A percentile compares a stretch with the other conserved stretches of the same genome.
These are phyloP conservation scores for Saturnispora mendoncae DNA, from an alignment of 805 yeast species.

Conservation along the genomic window DNA sequence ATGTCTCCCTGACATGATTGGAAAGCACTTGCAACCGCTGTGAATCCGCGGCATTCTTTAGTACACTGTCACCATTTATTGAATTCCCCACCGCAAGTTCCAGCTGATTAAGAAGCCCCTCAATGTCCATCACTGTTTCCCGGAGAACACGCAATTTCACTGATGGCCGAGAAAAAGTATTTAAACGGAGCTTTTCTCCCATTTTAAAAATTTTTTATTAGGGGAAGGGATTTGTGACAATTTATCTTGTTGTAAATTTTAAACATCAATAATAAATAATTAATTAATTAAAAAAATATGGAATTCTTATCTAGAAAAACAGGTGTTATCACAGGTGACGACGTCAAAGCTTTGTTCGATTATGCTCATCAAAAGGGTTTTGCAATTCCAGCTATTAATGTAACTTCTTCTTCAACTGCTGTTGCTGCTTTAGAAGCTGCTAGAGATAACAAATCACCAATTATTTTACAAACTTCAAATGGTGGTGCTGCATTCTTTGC, in stretches of 20 bases:
- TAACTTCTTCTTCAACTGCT: constrained; percentile 94
- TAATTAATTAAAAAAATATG: too few relatives aligned
- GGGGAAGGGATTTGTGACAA: too few relatives aligned
- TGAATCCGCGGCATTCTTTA: constrained; percentile 4
- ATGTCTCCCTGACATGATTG: background rate
- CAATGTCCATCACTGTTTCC: background rate
- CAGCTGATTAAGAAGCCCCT: background rate
- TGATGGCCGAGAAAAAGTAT: too few relatives aligned
- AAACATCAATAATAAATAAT: too few relatives aligned
- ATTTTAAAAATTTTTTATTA: too few relatives aligned
- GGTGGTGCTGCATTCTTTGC: constrained; percentile 99
- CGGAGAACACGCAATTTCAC: constrained; percentile 5
- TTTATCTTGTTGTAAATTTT: too few relatives aligned
- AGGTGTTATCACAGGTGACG: constrained; percentile 99
- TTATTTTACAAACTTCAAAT: constrained; percentile 92
- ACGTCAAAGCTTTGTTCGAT: constrained; percentile 76
- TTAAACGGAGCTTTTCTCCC: too few relatives aligned
- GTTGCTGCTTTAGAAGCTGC: constrained; percentile 97
- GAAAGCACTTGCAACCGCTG: background rate
- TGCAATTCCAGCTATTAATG: constrained; percentile 98
- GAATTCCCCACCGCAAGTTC: too few relatives aligned
- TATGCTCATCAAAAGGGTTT: constrained; percentile 90
- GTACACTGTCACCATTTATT: too few relatives aligned
- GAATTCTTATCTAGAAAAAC: constrained; percentile 81
- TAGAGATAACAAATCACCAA: constrained; percentile 89